Conservation (phyloP, 352 stramenopile species). For the Globisporangium cederbergense region DNA sequence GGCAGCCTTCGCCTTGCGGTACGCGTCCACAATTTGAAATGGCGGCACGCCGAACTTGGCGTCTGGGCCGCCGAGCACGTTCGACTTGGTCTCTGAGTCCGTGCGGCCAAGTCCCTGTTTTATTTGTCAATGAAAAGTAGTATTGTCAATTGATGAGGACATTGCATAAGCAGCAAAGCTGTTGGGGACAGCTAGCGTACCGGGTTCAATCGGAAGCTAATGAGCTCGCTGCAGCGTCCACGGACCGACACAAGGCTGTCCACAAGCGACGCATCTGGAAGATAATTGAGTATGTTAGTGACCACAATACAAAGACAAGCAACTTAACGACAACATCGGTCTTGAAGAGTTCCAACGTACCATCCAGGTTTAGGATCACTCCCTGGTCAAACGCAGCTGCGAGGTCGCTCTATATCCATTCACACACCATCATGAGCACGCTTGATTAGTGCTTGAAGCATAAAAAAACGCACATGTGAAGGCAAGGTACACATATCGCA, state of each 20-base stretch:
- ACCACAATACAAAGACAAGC: not conserved
- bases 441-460: not conserved
- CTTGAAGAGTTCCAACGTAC: conserved; percentile 18
- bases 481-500: not conserved
- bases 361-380: conserved; percentile 88
- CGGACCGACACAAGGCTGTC: conserved; percentile 69
- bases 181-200: conserved; percentile 9
- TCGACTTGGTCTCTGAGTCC: conserved; percentile 88
- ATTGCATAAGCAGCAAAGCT: not conserved
- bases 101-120: conserved; percentile 70
- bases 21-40: conserved; percentile 87
- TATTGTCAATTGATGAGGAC: not conserved
- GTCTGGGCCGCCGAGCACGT: conserved; percentile 83
- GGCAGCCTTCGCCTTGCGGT: conserved; percentile 72
- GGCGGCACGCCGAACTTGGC: conserved; percentile 88
- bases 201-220: conserved; percentile 87
- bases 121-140: not conserved
- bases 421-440: not conserved
- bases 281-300: not conserved
- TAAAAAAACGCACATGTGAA: not conserved
- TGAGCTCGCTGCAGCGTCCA: conserved; percentile 75
- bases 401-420: conserved; percentile 43
- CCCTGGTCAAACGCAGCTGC: conserved; percentile 67
- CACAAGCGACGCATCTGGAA: conserved; percentile 69
- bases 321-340: not conserved